These are phyloP conservation scores for Cercis canadensis DNA, from an alignment of 306 rosid genomes.

Conservation along the genomic window DNA sequence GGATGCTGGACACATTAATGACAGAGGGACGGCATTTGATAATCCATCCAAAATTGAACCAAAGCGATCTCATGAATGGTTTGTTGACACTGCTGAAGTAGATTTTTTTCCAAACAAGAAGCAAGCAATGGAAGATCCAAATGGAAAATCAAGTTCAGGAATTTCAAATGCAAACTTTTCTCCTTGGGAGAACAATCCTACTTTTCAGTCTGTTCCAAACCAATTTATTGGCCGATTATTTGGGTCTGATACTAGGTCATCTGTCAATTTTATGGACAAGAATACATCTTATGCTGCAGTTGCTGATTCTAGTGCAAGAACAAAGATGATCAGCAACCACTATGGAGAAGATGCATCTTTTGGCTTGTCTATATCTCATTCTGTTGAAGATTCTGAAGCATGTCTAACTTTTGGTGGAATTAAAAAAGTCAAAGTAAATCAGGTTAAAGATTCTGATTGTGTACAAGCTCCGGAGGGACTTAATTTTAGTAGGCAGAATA, in stretches of 20 bases:
- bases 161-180: constrained; percentile 57
- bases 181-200: constrained; percentile 71
- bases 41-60: constrained; percentile 66
- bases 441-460: constrained; percentile 54
- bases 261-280: constrained; percentile 56
- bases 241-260: constrained; percentile 68
- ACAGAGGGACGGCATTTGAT: constrained; percentile 53
- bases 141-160: constrained; percentile 61
- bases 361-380: constrained; percentile 70
- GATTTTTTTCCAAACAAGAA: constrained; percentile 77
- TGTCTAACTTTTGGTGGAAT: constrained; percentile 56
- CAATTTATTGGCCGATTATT: constrained; percentile 63
- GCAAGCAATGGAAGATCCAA: constrained; percentile 64
- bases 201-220: constrained; percentile 60
- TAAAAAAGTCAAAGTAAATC: constrained; percentile 63
- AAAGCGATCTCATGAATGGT: constrained; percentile 80
- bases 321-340: constrained; percentile 57
- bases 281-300: constrained; percentile 54
- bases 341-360: constrained; percentile 56
- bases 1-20: constrained; percentile 57
- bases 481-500: constrained; percentile 48
- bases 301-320: constrained; percentile 58
- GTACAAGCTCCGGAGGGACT: constrained; percentile 44
- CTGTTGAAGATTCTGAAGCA: constrained; percentile 65
- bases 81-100: constrained; percentile 65